Base-by-base conservation (phyloP, 1,284 basidiomycete species). In the Cryptococcus maquisensis region DNA sequence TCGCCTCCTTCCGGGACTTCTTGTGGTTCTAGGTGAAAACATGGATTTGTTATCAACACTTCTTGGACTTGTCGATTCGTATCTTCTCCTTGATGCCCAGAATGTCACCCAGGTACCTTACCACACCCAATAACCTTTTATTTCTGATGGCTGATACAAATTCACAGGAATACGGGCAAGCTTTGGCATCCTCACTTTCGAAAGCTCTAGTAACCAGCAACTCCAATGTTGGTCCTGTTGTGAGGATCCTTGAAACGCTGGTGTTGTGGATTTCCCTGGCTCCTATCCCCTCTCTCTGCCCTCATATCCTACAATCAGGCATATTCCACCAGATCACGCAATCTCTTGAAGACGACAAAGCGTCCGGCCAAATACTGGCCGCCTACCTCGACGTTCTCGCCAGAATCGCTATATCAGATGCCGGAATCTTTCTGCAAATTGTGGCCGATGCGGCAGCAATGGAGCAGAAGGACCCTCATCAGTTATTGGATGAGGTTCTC, bases 51-150 rank as follows among this genome's bases (percentile, higher is more conserved):
- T 91, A 16, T 82, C 83, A n/a, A 84, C 80, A 55, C 79, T 85
- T 24, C 81, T 83, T 9, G 76, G 77, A 49, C 81, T 94, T 38
- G 66, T 90, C n/a, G 87, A 91, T 68, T 88, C 88, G 1, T 94
- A 93, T 72, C 76, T 89, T 52, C 72, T 94, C 9, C 78, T 90
- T 4, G 87, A 90, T 69, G 83, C 84, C 0, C 55, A 74, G n/a
- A 73, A 79, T 6, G 77, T 94, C 48, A 72, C 89, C 37, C 83
- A 87, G 80, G 90, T 90, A 56, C 55, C 66, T 53, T 36, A 37
- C 15, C 13, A 43, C 18, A 16, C n/a, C 24, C n/a, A 35, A 13
- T 21, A 26, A 9, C 7, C 18, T 32, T 21, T 43, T 15, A 10
- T 43, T 15, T 35, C 26, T 24, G 12, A 10, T 12, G 15, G 48